Percentiles rank a stretch among this genome's conserved stretches.
These are phyloP conservation scores for Magnolia sinica DNA, from an alignment of 164 flowering plant species.

Conservation along the genomic window DNA sequence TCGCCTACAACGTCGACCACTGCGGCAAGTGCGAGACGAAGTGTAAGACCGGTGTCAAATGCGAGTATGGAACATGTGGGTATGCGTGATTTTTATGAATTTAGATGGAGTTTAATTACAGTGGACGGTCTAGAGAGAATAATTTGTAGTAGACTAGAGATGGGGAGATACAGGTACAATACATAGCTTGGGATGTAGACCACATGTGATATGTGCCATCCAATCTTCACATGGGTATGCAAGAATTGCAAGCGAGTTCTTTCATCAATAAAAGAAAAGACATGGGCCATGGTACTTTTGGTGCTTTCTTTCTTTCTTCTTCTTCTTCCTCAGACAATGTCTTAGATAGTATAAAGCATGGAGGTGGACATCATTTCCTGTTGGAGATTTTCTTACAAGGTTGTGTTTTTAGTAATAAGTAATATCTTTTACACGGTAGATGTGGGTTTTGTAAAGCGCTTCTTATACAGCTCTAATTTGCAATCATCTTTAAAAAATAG, in stretches of 20 bases:
- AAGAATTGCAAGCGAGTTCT: background rate
- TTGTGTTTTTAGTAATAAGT: background rate
- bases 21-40: slow-evolving; percentile 56
- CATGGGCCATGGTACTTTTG: background rate
- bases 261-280: background rate
- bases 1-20: slow-evolving; percentile 21
- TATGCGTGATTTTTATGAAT: slow-evolving; percentile 34
- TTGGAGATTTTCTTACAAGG: background rate
- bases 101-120: no score
- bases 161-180: background rate
- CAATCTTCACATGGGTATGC: background rate
- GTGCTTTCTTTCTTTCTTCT: background rate
- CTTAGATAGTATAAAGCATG: no score
- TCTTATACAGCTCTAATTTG: background rate
- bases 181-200: background rate
- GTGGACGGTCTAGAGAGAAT: background rate
- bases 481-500: no score
- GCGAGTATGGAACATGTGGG: slow-evolving; percentile 53
- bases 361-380: no score
- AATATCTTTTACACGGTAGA: background rate
- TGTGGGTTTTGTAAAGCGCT: background rate
- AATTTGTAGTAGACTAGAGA: background rate
- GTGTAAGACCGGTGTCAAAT: slow-evolving; percentile 39
- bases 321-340: no score
- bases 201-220: background rate